Percentiles rank a stretch among this genome's conserved stretches.
phyloP scores from a whole-genome alignment of 495 filamentous ascomycete genomes.

The Talaromyces adpressus region DNA sequence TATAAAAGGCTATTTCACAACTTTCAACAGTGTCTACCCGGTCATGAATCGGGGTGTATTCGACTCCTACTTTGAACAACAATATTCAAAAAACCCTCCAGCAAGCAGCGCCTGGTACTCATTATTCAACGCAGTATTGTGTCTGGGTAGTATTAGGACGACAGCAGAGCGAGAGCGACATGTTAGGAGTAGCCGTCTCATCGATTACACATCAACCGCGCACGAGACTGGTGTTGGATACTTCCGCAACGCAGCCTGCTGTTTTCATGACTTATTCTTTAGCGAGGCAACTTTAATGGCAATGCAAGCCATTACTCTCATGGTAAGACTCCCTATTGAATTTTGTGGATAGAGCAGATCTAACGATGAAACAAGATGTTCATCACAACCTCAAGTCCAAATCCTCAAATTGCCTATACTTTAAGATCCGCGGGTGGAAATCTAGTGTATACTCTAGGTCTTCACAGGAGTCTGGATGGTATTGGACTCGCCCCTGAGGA shows the following conservation, averaged over 20 bases:
- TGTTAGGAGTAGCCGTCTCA: slow-evolving; percentile 3
- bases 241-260: slow-evolving; percentile 5
- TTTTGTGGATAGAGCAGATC: background rate
- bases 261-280: slow-evolving; percentile 5
- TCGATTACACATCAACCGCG: slow-evolving; percentile 3
- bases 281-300: slow-evolving; percentile 3
- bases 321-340: background rate
- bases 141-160: slow-evolving; percentile 4
- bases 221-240: slow-evolving; percentile 4
- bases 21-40: background rate
- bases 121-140: slow-evolving; percentile 1
- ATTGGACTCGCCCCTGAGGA: slow-evolving; percentile 1
- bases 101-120: slow-evolving; percentile 1
- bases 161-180: slow-evolving; percentile 4
- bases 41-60: slow-evolving; percentile 4
- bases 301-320: slow-evolving; percentile 7
- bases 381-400: slow-evolving; percentile 8
- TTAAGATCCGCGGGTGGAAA: background rate
- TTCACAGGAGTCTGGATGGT: slow-evolving; percentile 3
- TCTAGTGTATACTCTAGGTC: slow-evolving; percentile 4
- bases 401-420: slow-evolving; percentile 1
- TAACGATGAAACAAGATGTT: background rate
- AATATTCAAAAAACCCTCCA: slow-evolving; percentile 2
- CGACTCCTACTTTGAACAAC: slow-evolving; percentile 3
- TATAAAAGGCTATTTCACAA: background rate